phyloP scores from a whole-genome alignment of 2,329 filamentous ascomycete species.

The Fusarium bulbicola region DNA sequence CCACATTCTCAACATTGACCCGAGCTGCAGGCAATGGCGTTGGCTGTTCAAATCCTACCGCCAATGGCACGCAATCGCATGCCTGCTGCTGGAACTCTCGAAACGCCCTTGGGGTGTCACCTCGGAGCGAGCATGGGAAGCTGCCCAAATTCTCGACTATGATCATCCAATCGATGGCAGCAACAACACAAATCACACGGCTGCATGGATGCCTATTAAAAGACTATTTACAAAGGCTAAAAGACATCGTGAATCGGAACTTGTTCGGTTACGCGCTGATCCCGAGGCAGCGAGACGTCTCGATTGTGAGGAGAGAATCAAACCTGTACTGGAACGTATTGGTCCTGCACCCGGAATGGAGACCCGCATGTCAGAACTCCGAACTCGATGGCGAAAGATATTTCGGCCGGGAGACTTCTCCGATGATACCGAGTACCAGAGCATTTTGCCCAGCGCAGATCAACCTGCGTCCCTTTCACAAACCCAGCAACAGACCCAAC shows the following conservation, averaged over 20 bases:
- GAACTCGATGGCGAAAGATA: conserved; percentile 26
- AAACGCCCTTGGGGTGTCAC: conserved; percentile 28
- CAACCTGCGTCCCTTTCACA: neutral
- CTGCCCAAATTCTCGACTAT: conserved; percentile 32
- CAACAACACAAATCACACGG: conserved; percentile 23
- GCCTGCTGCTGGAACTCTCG: conserved; percentile 31
- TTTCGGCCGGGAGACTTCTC: conserved; percentile 19
- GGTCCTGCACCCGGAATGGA: conserved; percentile 34
- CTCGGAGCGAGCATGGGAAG: conserved; percentile 34
- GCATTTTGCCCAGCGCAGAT: neutral
- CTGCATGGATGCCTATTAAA: conserved; percentile 34
- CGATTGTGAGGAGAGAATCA: conserved; percentile 31
- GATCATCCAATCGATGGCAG: conserved; percentile 30
- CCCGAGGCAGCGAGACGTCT: conserved; percentile 27
- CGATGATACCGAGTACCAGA: conserved; percentile 5
- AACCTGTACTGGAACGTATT: conserved; percentile 29
- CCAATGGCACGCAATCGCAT: conserved; percentile 34
- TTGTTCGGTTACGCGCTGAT: conserved; percentile 19
- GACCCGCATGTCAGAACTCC: conserved; percentile 31
- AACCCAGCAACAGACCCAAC: neutral
- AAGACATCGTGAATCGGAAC: conserved; percentile 21
- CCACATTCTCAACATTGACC: conserved; percentile 32
- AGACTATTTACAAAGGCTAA: conserved; percentile 30
- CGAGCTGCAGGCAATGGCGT: conserved; percentile 29
- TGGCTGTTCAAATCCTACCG: conserved; percentile 31